Evolutionary conservation across 108 stramenopile species (phyloP).

Genomic region (Hondaea fermentalgiana): DNA sequence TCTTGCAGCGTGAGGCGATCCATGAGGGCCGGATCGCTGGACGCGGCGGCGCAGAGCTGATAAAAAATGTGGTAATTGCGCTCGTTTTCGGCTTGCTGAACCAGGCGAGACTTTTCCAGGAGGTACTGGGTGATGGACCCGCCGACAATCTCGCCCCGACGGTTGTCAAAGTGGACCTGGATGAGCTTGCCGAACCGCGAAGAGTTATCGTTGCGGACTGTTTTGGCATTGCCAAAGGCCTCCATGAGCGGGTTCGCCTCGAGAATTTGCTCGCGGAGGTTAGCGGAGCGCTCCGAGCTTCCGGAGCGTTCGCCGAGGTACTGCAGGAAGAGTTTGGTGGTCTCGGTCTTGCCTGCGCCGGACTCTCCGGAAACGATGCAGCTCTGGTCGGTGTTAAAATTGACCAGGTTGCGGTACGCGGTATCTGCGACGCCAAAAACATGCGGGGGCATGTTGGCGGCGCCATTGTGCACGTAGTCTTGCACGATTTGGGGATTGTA

Average conservation of each 20-base stretch:
- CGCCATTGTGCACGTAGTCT: neutral
- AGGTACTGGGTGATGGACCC: slow-evolving; percentile 69
- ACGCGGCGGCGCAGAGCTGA: slow-evolving; percentile 71
- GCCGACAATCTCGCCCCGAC: slow-evolving; percentile 38
- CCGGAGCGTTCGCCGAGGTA: slow-evolving; percentile 33
- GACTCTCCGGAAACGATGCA: slow-evolving; percentile 33
- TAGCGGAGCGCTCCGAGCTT: neutral
- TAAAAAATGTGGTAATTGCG: slow-evolving; percentile 98
- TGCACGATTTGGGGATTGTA: neutral
- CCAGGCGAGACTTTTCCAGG: slow-evolving; percentile 89
- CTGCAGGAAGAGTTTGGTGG: slow-evolving; percentile 57
- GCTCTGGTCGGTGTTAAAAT: neutral
- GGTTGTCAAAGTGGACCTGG: slow-evolving; percentile 26
- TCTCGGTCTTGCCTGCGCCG: slow-evolving; percentile 58
- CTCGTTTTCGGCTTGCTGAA: slow-evolving; percentile 79
- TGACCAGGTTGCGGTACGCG: neutral
- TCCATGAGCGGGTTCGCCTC: slow-evolving; percentile 34
- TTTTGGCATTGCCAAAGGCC: slow-evolving; percentile 42
- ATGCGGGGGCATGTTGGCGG: neutral
- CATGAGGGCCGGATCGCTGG: slow-evolving; percentile 31
- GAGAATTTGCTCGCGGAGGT: slow-evolving; percentile 13
- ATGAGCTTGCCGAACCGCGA: slow-evolving; percentile 36
- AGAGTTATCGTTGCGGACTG: slow-evolving; percentile 32
- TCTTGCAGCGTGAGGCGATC: slow-evolving; percentile 27
- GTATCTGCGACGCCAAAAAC: neutral